Evolutionary conservation across 2,329 filamentous ascomycete genomes (phyloP), one percentile per base, ranked within the genome.

Genomic region (Aspergillus puulaauensis): DNA sequence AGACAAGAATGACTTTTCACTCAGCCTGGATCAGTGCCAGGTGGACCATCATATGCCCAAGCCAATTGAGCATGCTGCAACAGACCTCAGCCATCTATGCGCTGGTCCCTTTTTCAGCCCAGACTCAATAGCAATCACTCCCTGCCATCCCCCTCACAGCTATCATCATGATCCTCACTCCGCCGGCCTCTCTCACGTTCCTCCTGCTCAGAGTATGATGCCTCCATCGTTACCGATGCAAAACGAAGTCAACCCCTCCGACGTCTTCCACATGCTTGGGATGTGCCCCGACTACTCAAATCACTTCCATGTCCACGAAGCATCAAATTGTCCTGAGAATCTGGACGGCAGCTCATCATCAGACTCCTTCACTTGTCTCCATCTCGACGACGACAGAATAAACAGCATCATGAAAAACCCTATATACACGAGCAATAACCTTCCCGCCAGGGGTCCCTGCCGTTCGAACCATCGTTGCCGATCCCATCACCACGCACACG

Each of bases 211-310:
- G 23, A 35, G 47, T 7, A 54, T 70, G 45, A 58, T 60, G 27
- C 60, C 61, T 9, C 64, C 66, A 35, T 56, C 64, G 2, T 63
- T 65, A 44, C 67, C 70, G 15, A 51, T 55, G 3, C 70, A 69
- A 56, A 67, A 64, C 3, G 65, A 70, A 6, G 67, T 75, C 37
- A 72, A 74, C 51, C 70, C 70, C 6, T 63, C 67, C 14, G 72
- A 75, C 23, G 65, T 74, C 45, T 71, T 74, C 57, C 69, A 75
- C 51, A 70, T 74, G 64, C 64, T 76, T 51, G 70, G 69, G 9
- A 67, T 71, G 58, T 73, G 72, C 44, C 63, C 71, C 6, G 71
- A 71, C 55, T 66, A 69, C 24, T 66, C 67, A 8, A 56, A 70
- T 24, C 63, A 68, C 40, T 65, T 66, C 24, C 67, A 71, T 39